These are phyloP conservation scores for Curvularia lunata DNA, from an alignment of 2,329 filamentous ascomycete species.

Conservation along the genomic window DNA sequence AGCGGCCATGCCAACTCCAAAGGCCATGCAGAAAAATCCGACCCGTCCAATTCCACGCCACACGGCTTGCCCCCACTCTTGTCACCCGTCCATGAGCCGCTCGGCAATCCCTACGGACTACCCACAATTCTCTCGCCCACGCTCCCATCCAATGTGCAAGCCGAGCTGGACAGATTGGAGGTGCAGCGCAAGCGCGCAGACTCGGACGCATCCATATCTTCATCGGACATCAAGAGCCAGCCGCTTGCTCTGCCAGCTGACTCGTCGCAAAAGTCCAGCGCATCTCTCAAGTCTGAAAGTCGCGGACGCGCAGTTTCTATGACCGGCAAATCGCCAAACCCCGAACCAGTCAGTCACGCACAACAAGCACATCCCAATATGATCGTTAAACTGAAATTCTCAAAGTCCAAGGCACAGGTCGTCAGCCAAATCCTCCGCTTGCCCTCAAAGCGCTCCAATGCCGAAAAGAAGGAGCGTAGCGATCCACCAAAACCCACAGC, in stretches of 20 bases:
- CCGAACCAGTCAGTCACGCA: constrained; percentile 16
- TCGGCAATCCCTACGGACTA: constrained; percentile 51
- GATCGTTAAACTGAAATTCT: constrained; percentile 60
- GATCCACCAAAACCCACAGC: constrained; percentile 28
- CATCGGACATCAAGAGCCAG: constrained; percentile 42
- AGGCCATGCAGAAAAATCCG: constrained; percentile 35
- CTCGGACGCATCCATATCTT: constrained; percentile 45
- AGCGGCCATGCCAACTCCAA: constrained; percentile 50
- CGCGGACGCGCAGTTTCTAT: constrained; percentile 36
- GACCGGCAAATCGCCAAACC: constrained; percentile 36
- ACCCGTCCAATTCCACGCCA: constrained; percentile 41
- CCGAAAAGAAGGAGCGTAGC: constrained; percentile 39
- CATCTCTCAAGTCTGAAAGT: constrained; percentile 28
- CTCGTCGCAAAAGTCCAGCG: constrained; percentile 26
- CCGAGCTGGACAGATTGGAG: constrained; percentile 56
- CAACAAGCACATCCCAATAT: constrained; percentile 35
- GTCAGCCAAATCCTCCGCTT: constrained; percentile 50
- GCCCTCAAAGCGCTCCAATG: constrained; percentile 32
- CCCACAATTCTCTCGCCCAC: constrained; percentile 65
- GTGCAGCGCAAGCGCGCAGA: constrained; percentile 45
- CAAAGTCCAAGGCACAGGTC: constrained; percentile 56
- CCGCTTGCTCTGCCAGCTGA: constrained; percentile 31
- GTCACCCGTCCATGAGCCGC: constrained; percentile 51
- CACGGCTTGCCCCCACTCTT: constrained; percentile 49
- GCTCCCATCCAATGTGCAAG: constrained; percentile 62